These are phyloP conservation scores for Favolaschia claudopus DNA, from an alignment of 768 basidiomycete genomes.

Conservation along the genomic window DNA sequence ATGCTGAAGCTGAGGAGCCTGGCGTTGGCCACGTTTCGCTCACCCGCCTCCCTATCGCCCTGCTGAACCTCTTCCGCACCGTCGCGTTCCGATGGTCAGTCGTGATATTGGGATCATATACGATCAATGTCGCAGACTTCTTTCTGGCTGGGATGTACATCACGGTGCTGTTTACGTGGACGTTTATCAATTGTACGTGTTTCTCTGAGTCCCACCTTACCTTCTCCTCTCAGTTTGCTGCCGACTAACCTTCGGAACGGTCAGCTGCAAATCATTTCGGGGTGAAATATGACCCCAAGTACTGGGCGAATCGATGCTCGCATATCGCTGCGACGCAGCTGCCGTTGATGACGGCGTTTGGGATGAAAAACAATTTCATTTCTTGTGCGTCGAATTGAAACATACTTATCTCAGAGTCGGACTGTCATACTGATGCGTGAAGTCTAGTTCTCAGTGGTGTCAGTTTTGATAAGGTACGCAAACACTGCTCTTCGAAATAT, in stretches of 20 bases:
- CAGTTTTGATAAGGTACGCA: conserved; percentile 33
- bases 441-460: conserved; percentile 49
- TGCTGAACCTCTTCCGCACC: conserved; percentile 32
- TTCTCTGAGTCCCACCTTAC: not conserved
- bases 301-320: conserved; percentile 37
- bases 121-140: conserved; percentile 37
- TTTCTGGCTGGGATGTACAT: conserved; percentile 34
- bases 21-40: too few relatives aligned
- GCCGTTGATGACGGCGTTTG: conserved; percentile 54
- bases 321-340: conserved; percentile 46
- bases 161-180: conserved; percentile 35
- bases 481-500: not conserved
- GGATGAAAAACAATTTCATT: conserved; percentile 59
- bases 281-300: conserved; percentile 7
- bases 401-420: not conserved
- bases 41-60: conserved; percentile 5
- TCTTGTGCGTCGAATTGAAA: conserved; percentile 38
- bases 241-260: too few relatives aligned
- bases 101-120: conserved; percentile 26
- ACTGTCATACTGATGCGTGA: not conserved
- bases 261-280: conserved; percentile 25
- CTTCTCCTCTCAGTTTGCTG: not conserved
- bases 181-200: conserved; percentile 35
- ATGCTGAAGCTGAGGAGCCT: not conserved
- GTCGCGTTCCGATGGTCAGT: conserved; percentile 32